Conservation (phyloP, 805 yeast genomes). For the Zygosaccharomyces pseudorouxii region DNA sequence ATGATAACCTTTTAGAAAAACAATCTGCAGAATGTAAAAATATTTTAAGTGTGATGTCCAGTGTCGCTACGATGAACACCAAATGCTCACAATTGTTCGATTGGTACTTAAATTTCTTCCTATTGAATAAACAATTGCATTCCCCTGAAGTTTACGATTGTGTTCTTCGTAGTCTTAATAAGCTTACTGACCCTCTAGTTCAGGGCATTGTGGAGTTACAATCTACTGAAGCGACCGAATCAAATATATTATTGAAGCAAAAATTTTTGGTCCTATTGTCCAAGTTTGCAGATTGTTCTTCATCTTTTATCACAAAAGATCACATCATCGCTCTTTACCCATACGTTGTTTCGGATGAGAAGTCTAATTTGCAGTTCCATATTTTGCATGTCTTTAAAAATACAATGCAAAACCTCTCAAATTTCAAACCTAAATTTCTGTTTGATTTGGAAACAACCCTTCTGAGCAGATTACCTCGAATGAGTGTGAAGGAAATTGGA, state of each 20-base stretch:
- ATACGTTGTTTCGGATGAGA: conserved; percentile 48
- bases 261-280: conserved; percentile 40
- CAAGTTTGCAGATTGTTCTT: conserved; percentile 49
- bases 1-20: conserved; percentile 11
- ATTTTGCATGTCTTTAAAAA: conserved; percentile 52
- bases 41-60: conserved; percentile 37
- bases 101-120: conserved; percentile 42
- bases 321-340: conserved; percentile 65
- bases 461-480: conserved; percentile 54
- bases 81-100: conserved; percentile 45
- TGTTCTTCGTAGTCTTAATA: conserved; percentile 14
- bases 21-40: conserved; percentile 12
- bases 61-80: conserved; percentile 37
- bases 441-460: conserved; percentile 47
- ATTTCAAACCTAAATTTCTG: conserved; percentile 50
- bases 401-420: conserved; percentile 41
- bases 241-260: not conserved
- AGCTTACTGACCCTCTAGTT: conserved; percentile 24
- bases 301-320: conserved; percentile 55
- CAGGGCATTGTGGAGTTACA: conserved; percentile 27
- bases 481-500: conserved; percentile 55
- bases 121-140: conserved; percentile 35
- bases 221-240: conserved; percentile 28
- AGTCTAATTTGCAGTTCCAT: conserved; percentile 41
- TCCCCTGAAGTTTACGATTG: conserved; percentile 6